Percentiles rank a stretch among this genome's conserved stretches.
These are phyloP conservation scores for Boletellus ananiceps DNA, from an alignment of 768 basidiomycete genomes.

Conservation along the genomic window DNA sequence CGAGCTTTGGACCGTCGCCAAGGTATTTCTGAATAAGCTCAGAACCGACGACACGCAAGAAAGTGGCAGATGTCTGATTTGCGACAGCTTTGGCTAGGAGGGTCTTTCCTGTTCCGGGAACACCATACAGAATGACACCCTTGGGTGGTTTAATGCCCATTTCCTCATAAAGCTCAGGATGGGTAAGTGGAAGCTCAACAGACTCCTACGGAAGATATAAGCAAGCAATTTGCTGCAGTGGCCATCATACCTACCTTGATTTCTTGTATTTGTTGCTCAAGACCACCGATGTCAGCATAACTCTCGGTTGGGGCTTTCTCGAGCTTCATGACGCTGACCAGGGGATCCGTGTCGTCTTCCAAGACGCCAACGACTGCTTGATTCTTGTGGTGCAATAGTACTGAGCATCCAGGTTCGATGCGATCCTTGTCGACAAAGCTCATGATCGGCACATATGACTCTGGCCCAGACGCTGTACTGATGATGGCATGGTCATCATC, in stretches of 20 bases:
- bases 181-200: constrained; percentile 94
- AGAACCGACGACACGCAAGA: constrained; percentile 94
- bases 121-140: constrained; percentile 98
- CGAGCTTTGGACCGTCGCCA: constrained; percentile 97
- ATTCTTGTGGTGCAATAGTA: constrained; percentile 93
- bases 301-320: constrained; percentile 99
- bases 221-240: not conserved
- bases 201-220: constrained; percentile 63
- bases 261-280: constrained; percentile 96
- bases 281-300: constrained; percentile 96
- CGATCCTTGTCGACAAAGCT: constrained; percentile 97
- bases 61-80: constrained; percentile 97
- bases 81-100: constrained; percentile 96
- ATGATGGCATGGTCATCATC: constrained; percentile 99
- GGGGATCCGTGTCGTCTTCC: constrained; percentile 90
- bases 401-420: constrained; percentile 93
- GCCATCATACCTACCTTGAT: constrained; percentile 68
- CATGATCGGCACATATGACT: constrained; percentile 97
- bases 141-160: constrained; percentile 99
- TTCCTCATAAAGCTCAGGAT: constrained; percentile 98
- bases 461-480: constrained; percentile 89
- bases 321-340: constrained; percentile 98
- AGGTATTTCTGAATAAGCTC: constrained; percentile 99
- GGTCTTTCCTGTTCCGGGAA: constrained; percentile 97
- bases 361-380: constrained; percentile 94